phyloP scores from a whole-genome alignment of 148 eudicot genomes.

The Rhododendron vialii region DNA sequence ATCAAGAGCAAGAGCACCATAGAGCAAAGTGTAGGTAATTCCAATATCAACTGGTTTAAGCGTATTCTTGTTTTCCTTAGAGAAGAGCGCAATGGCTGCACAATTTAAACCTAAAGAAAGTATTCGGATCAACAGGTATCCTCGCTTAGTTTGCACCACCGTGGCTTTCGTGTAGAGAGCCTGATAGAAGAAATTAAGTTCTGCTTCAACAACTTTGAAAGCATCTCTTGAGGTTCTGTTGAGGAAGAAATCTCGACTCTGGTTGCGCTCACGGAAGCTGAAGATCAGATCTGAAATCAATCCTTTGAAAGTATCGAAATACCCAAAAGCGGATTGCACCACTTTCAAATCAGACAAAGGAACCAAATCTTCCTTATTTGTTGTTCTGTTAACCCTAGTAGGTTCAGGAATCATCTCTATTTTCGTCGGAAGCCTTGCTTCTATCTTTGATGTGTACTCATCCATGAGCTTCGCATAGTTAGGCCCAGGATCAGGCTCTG shows the following conservation, averaged over 20 bases:
- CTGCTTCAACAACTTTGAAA: slow-evolving; percentile 45
- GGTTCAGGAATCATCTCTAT: slow-evolving; percentile 19
- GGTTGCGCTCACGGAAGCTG: slow-evolving; percentile 35
- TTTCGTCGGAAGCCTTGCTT: slow-evolving; percentile 23
- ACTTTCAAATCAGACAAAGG: slow-evolving; percentile 17
- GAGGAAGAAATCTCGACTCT: slow-evolving; percentile 35
- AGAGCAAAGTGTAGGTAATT: slow-evolving; percentile 25
- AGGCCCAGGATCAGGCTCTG: slow-evolving; percentile 38
- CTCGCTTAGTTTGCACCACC: slow-evolving; percentile 19
- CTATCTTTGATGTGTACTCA: slow-evolving; percentile 27
- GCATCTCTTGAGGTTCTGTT: slow-evolving; percentile 29
- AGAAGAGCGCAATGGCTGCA: slow-evolving; percentile 21
- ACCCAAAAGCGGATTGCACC: slow-evolving; percentile 23
- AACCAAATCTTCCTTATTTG: background rate
- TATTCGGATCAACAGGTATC: slow-evolving; percentile 12
- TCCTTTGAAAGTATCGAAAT: slow-evolving; percentile 40
- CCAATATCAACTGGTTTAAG: slow-evolving; percentile 15
- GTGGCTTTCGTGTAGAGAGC: slow-evolving; percentile 41
- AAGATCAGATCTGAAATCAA: slow-evolving; percentile 46
- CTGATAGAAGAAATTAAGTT: slow-evolving; percentile 47
- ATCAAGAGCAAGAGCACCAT: slow-evolving; percentile 38
- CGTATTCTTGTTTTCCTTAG: background rate
- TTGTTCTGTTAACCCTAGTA: background rate
- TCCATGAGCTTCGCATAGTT: slow-evolving; percentile 47
- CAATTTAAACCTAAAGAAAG: slow-evolving; percentile 16